These are phyloP conservation scores for Myxozyma geophila DNA, from an alignment of 805 yeast species.

Conservation along the genomic window DNA sequence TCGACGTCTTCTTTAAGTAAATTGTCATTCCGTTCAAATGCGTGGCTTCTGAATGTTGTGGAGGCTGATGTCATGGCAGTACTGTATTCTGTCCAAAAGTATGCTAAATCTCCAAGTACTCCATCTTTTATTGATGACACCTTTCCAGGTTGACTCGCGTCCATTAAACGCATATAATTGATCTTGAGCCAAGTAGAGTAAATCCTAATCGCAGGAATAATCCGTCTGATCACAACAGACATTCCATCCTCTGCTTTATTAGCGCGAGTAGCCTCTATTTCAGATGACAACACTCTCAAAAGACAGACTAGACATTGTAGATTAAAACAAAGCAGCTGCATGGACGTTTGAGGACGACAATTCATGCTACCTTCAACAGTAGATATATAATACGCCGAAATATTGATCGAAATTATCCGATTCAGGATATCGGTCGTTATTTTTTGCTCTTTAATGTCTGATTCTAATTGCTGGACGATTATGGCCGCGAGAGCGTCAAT, in stretches of 20 bases:
- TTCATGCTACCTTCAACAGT: slow-evolving; percentile 8
- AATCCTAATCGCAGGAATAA: slow-evolving; percentile 18
- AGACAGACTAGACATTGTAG: slow-evolving; percentile 24
- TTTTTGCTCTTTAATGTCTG: slow-evolving; percentile 7
- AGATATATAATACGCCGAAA: slow-evolving; percentile 23
- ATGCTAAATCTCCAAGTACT: not conserved
- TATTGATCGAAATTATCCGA: slow-evolving; percentile 20
- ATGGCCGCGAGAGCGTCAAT: not conserved
- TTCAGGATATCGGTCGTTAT: slow-evolving; percentile 23
- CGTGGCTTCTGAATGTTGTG: slow-evolving; percentile 6
- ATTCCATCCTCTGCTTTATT: not conserved
- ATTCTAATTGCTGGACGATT: slow-evolving; percentile 8
- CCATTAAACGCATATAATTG: not conserved
- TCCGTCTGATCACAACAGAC: slow-evolving; percentile 17
- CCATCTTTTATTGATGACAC: not conserved
- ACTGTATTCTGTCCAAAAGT: slow-evolving; percentile 24
- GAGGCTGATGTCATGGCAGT: slow-evolving; percentile 17
- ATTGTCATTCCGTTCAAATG: slow-evolving; percentile 18
- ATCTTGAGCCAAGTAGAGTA: slow-evolving; percentile 28
- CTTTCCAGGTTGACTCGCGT: not conserved
- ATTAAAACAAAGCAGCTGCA: slow-evolving; percentile 4
- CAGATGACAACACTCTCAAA: not conserved
- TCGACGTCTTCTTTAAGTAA: slow-evolving; percentile 35
- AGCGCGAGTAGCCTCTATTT: not conserved
- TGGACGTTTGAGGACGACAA: not conserved